Conservation (phyloP, 106 monocot genomes). For the Platanthera zijinensis region DNA sequence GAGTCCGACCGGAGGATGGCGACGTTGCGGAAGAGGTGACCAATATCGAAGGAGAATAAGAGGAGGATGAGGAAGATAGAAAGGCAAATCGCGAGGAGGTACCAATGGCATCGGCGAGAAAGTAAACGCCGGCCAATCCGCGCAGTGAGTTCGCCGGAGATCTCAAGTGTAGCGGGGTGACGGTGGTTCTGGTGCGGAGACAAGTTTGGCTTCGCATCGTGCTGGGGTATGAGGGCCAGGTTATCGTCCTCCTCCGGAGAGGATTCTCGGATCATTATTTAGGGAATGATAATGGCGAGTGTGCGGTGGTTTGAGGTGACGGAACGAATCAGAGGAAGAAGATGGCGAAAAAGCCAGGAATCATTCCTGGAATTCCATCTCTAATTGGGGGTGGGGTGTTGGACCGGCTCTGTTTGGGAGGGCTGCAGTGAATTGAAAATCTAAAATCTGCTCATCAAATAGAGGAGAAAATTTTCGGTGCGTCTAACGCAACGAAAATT, state of each 20-base stretch:
- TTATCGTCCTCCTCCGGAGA: conserved; percentile 46
- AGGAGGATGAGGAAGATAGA: conserved; percentile 41
- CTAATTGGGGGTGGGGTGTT: too few species aligned
- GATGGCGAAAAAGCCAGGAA: too few species aligned
- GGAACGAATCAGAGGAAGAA: too few species aligned
- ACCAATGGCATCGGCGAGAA: conserved; percentile 17
- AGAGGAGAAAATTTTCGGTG: too few species aligned
- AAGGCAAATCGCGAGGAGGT: conserved; percentile 37
- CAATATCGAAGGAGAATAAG: conserved; percentile 42
- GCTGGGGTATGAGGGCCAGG: conserved; percentile 38
- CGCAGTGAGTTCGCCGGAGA: conserved; percentile 9
- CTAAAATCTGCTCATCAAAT: too few species aligned
- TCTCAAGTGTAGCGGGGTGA: conserved; percentile 27
- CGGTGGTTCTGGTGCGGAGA: background rate
- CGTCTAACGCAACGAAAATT: too few species aligned
- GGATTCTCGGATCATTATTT: conserved; percentile 22
- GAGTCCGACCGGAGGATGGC: conserved; percentile 4
- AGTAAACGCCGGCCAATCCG: conserved; percentile 13
- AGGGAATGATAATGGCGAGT: background rate
- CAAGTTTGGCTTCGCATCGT: conserved; percentile 14
- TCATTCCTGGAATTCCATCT: too few species aligned
- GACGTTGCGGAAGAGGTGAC: conserved; percentile 19
- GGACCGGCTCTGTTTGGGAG: too few species aligned
- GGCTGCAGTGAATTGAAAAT: too few species aligned
- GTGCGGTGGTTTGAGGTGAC: too few species aligned